Percentiles rank a stretch among this genome's conserved stretches.
Evolutionary conservation across 441 rosid species (phyloP).

Genomic region (Hura crepitans): DNA sequence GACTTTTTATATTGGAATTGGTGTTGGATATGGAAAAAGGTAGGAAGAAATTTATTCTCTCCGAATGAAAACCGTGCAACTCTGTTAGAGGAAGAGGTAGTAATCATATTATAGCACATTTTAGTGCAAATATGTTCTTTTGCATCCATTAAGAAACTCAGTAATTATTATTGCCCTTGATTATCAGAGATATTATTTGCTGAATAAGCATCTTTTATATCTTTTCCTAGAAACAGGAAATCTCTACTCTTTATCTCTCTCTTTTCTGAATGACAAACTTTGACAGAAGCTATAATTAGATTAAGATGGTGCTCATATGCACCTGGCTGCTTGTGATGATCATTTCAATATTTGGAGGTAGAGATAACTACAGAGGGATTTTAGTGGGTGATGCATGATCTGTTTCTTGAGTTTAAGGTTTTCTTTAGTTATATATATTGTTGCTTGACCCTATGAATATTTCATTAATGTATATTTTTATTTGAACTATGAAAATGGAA

Average conservation of each 20-base stretch:
- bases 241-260: no score
- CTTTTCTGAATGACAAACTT: not conserved
- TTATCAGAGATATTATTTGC: not conserved
- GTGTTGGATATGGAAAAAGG: not conserved
- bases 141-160: constrained; percentile 1
- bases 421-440: not conserved
- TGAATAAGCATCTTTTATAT: not conserved
- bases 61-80: not conserved
- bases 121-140: no score
- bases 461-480: not conserved
- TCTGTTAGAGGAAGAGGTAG: not conserved
- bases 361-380: not conserved
- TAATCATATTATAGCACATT: not conserved
- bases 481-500: not conserved
- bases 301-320: not conserved
- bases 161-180: not conserved
- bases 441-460: not conserved
- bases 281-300: not conserved
- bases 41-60: not conserved
- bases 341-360: not conserved
- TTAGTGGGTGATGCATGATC: no score
- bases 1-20: not conserved
- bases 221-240: no score
- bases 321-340: not conserved
- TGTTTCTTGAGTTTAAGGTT: not conserved